Conservation (phyloP, 2,329 filamentous ascomycete species). For the Paraphoma chrysanthemicola region DNA sequence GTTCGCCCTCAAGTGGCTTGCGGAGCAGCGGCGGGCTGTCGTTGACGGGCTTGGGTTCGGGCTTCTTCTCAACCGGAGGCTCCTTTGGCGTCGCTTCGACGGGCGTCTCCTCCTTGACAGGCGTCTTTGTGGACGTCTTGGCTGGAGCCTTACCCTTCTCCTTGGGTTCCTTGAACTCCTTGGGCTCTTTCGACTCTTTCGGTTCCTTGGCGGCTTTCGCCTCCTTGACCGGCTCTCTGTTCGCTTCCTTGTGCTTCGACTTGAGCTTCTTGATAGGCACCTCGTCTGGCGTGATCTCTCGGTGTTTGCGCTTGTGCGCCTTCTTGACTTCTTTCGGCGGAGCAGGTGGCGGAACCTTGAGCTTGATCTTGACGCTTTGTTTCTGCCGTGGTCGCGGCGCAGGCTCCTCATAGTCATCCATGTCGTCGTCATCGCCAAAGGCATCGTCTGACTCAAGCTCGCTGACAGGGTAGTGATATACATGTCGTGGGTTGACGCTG, state of each 20-base stretch:
- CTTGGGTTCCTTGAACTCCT: slow-evolving; percentile 26
- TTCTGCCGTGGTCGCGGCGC: slow-evolving; percentile 32
- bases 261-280: slow-evolving; percentile 36
- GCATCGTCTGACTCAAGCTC: slow-evolving; percentile 37
- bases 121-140: slow-evolving; percentile 31
- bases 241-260: slow-evolving; percentile 15
- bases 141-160: slow-evolving; percentile 31
- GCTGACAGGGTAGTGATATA: slow-evolving; percentile 38
- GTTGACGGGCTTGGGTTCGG: slow-evolving; percentile 28
- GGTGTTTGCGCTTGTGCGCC: slow-evolving; percentile 33
- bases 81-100: slow-evolving; percentile 34
- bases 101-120: slow-evolving; percentile 35
- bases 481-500: slow-evolving; percentile 43
- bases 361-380: slow-evolving; percentile 39
- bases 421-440: slow-evolving; percentile 36
- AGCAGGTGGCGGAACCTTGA: slow-evolving; percentile 28
- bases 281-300: slow-evolving; percentile 37
- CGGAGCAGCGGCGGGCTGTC: slow-evolving; percentile 36
- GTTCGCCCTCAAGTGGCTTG: slow-evolving; percentile 37
- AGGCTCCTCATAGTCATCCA: slow-evolving; percentile 51
- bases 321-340: slow-evolving; percentile 30
- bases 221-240: slow-evolving; percentile 13
- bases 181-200: slow-evolving; percentile 18
- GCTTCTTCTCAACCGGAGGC: slow-evolving; percentile 34
- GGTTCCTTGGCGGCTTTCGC: slow-evolving; percentile 19